Percentiles rank a stretch among this genome's conserved stretches.
phyloP scores from a whole-genome alignment of 164 flowering plant species.

The Piper longum region DNA sequence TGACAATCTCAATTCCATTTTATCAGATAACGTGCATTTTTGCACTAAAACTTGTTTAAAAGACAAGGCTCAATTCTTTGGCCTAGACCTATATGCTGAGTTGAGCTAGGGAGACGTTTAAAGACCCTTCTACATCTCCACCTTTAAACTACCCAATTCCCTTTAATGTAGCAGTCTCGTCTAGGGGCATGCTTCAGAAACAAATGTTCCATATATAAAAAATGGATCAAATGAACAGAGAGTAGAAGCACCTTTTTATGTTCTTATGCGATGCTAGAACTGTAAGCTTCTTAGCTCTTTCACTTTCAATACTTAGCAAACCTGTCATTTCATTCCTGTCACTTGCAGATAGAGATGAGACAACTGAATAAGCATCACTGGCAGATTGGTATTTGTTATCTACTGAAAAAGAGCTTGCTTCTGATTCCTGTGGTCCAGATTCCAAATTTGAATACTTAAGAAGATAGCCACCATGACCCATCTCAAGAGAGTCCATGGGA shows the following conservation, averaged over 20 bases:
- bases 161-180: neutral
- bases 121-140: neutral
- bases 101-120: no score
- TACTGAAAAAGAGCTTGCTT: constrained; percentile 86
- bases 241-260: constrained; percentile 30
- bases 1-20: neutral
- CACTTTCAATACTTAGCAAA: constrained; percentile 10
- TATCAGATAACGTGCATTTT: neutral
- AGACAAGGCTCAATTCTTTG: no score
- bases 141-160: neutral
- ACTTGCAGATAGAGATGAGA: constrained; percentile 29
- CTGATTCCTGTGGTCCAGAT: constrained; percentile 84
- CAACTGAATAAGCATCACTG: constrained; percentile 40
- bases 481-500: constrained; percentile 91
- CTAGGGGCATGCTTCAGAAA: neutral
- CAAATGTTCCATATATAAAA: neutral
- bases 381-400: constrained; percentile 32
- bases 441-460: constrained; percentile 62
- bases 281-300: constrained; percentile 22
- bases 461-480: constrained; percentile 91
- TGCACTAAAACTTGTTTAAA: no score
- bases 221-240: neutral
- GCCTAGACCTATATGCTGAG: no score
- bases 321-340: constrained; percentile 19
- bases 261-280: constrained; percentile 26